These are phyloP conservation scores for Rhododendron molle DNA, from an alignment of 148 eudicot species.

Conservation along the genomic window DNA sequence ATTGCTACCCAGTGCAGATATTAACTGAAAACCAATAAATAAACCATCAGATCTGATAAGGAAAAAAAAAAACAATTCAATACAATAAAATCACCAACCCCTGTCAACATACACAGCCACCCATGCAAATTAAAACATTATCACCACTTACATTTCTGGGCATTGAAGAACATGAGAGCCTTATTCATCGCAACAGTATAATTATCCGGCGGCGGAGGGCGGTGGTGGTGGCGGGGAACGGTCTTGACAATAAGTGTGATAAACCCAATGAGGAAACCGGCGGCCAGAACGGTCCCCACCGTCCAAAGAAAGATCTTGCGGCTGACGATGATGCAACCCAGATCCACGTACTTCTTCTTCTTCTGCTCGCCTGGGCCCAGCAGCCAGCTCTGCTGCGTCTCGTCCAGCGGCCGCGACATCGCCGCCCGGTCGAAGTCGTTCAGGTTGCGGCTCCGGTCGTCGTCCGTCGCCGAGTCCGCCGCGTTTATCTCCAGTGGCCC, in stretches of 20 bases:
- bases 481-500: conserved; percentile 80
- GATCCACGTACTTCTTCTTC: conserved; percentile 94
- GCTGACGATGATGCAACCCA: conserved; percentile 79
- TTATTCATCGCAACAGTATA: conserved; percentile 71
- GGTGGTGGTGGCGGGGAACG: conserved; percentile 54
- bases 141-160: conserved; percentile 58
- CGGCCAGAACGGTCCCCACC: conserved; percentile 57
- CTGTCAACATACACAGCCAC: neutral
- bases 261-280: conserved; percentile 49
- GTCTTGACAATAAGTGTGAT: conserved; percentile 65
- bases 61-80: neutral
- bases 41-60: neutral
- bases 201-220: conserved; percentile 67
- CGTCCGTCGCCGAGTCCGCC: conserved; percentile 89
- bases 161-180: conserved; percentile 97
- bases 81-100: neutral
- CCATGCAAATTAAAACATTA: neutral
- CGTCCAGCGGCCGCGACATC: conserved; percentile 71
- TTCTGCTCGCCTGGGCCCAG: conserved; percentile 82
- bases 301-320: conserved; percentile 79
- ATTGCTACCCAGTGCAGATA: neutral
- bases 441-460: conserved; percentile 82
- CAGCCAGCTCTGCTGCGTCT: conserved; percentile 98
- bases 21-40: neutral
- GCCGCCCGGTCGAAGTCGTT: conserved; percentile 88